phyloP scores from a whole-genome alignment of 169 alveolate genomes.

The Plasmodium malariae region DNA sequence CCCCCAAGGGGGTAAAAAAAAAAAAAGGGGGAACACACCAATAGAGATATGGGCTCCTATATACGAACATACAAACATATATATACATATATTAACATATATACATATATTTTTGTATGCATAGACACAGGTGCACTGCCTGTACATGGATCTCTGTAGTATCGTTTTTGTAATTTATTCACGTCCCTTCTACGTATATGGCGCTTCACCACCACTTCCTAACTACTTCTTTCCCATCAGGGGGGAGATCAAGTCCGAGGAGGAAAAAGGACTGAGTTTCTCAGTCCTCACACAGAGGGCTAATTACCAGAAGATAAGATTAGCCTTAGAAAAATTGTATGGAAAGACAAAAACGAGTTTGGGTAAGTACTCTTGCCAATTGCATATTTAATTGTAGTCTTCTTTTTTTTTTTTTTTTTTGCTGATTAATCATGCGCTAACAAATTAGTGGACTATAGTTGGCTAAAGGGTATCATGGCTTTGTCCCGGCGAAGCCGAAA shows the following conservation, averaged over 20 bases:
- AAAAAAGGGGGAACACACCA: not conserved
- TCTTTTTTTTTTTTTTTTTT: not conserved
- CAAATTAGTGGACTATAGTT: too few species aligned
- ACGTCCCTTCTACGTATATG: constrained; percentile 1
- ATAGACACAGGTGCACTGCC: not conserved
- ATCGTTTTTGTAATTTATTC: not conserved
- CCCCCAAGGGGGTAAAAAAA: not conserved
- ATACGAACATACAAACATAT: not conserved
- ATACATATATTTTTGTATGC: not conserved
- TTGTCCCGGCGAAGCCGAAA: too few species aligned
- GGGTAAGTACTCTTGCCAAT: not conserved
- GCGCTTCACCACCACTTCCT: not conserved
- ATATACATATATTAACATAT: not conserved
- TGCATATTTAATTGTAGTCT: not conserved
- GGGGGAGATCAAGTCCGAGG: not conserved
- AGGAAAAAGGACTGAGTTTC: constrained; percentile 9
- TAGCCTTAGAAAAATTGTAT: not conserved
- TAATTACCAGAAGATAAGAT: constrained; percentile 26
- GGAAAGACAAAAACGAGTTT: constrained; percentile 15
- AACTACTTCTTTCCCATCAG: not conserved
- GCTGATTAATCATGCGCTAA: too few species aligned
- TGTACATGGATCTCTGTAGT: too few species aligned
- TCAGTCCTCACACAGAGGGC: constrained; percentile 16
- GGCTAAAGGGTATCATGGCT: too few species aligned
- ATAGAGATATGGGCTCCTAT: not conserved